Evolutionary conservation across 345 rosid genomes (phyloP), one percentile per base, ranked within the genome.

Genomic region (Eucalyptus cladocalyx): DNA sequence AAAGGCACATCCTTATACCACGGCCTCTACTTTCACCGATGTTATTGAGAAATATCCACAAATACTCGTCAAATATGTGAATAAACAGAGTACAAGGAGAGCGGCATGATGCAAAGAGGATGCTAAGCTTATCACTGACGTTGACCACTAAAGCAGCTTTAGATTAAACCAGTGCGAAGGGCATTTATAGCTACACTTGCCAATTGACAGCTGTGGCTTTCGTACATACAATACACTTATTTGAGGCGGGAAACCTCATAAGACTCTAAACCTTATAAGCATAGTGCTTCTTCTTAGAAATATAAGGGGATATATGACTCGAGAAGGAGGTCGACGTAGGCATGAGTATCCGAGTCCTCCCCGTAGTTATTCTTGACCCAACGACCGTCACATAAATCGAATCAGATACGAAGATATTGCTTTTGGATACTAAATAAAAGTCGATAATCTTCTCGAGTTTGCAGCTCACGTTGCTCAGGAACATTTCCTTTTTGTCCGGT

Each of bases 351-450:
- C 88, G 92, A 23, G 92, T 93, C 89, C 91, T 92, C 11, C 92
- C 92, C 4, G 92, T 81, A 28, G 94, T 93, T 87, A 92, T 88
- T 88, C 92, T 92, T 89, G 90, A 89, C 45, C 92, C 93, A 12
- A 86, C 94, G 16, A 92, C 92, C 45, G 30, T 93, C 87, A 88
- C 91, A 13, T 91, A 93, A 86, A 92, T 91, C 8, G 69, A 89
- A 86, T 93, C 92, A 16, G 93, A 93, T 40, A 91, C 91, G 76
- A 92, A 91, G 81, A 91, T 91, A 86, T 93, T 90, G 32, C 92
- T 93, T 23, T 58, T 87, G 10, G 93, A 87, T 54, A 92, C 91
- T 21, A 93, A 56, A 91, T 89, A 65, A 91, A 91, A 92, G 89
- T 93, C 92, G 6, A 92, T 92, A 16, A 88, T 91, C 69, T 93